A percentile compares a stretch with the other conserved stretches of the same genome.
Evolutionary conservation across 2,329 filamentous ascomycete genomes (phyloP).

Genomic region (Penicillium sp.): DNA sequence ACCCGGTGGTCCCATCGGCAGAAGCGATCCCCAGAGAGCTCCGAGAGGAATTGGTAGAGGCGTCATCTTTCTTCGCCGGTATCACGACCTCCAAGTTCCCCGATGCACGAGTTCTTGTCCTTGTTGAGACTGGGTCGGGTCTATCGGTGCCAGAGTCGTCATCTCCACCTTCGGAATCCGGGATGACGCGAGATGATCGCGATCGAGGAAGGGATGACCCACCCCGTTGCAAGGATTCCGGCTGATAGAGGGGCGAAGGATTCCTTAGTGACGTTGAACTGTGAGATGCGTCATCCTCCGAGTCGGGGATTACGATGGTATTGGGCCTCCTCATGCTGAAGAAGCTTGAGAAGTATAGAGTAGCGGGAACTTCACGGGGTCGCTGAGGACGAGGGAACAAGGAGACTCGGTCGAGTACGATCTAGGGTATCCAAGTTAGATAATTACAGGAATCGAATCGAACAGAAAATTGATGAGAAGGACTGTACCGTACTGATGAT

Average conservation of each 20-base stretch:
- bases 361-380: neutral
- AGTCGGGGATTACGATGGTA: constrained; percentile 16
- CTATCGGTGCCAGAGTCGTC: constrained; percentile 10
- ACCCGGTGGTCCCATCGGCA: constrained; percentile 46
- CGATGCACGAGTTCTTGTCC: neutral
- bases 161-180: constrained; percentile 19
- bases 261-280: constrained; percentile 15
- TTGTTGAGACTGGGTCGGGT: neutral
- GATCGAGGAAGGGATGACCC: constrained; percentile 17
- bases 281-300: constrained; percentile 16
- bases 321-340: constrained; percentile 15
- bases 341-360: neutral
- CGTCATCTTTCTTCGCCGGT: constrained; percentile 23
- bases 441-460: neutral
- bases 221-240: constrained; percentile 6
- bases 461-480: neutral
- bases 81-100: constrained; percentile 28
- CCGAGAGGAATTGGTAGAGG: constrained; percentile 30
- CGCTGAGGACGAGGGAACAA: neutral
- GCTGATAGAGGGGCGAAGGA: constrained; percentile 10
- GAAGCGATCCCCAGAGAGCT: constrained; percentile 39
- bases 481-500: neutral
- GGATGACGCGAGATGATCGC: constrained; percentile 13
- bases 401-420: neutral
- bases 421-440: neutral